Conservation (phyloP, 78 protist genomes). For the Chrysochromulina parva region DNA sequence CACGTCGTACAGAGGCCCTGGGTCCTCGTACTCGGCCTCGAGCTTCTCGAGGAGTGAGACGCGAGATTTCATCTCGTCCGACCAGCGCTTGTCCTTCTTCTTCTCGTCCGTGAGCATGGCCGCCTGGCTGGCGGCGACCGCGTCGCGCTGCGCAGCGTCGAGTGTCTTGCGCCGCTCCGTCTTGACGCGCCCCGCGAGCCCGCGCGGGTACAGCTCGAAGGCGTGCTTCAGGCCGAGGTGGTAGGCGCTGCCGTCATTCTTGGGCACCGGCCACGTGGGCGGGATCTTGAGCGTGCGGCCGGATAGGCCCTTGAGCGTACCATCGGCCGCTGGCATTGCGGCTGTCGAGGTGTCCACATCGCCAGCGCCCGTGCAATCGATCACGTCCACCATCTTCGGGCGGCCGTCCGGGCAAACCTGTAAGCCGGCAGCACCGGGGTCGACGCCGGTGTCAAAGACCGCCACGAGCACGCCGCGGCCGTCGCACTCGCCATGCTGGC, state of each 20-base stretch:
- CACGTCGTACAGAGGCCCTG: slow-evolving; percentile 57
- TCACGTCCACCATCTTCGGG: slow-evolving; percentile 72
- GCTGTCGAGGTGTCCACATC: slow-evolving; percentile 57
- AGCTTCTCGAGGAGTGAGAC: neutral
- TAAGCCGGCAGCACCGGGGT: slow-evolving; percentile 76
- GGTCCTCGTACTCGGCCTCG: neutral
- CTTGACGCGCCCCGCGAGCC: no score
- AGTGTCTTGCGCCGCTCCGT: no score
- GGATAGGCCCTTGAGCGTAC: neutral
- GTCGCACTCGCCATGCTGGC: neutral
- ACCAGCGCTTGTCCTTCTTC: no score
- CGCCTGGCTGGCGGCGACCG: no score
- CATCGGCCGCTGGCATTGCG: neutral
- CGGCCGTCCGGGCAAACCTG: slow-evolving; percentile 70
- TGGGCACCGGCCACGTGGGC: no score
- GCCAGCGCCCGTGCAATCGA: slow-evolving; percentile 77
- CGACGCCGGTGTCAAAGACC: slow-evolving; percentile 69
- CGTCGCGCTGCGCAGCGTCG: no score
- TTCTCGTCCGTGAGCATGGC: no score
- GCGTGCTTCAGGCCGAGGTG: no score
- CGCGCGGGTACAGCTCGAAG: no score
- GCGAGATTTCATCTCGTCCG: no score
- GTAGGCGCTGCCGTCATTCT: no score
- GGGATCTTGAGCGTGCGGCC: neutral
- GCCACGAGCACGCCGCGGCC: slow-evolving; percentile 44